Conservation (phyloP, 352 stramenopile genomes). For the Phytopythium ostracodes region DNA sequence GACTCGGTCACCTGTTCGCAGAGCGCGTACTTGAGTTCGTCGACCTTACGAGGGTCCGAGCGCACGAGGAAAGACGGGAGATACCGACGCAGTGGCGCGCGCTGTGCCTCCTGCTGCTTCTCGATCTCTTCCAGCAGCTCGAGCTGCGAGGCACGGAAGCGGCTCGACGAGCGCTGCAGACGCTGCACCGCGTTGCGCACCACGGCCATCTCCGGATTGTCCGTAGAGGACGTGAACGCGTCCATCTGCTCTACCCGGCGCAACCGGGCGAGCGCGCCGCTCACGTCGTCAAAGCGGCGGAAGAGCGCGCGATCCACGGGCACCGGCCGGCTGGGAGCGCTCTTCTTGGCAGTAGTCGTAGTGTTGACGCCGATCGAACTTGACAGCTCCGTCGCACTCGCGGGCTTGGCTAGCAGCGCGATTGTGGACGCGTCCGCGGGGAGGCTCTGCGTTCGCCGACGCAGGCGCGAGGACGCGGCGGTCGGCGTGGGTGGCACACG, state of each 20-base stretch:
- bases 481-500: not conserved
- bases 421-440: slow-evolving; percentile 9
- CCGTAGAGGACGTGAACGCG: slow-evolving; percentile 10
- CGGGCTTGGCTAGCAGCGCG: slow-evolving; percentile 3
- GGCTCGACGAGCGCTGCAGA: slow-evolving; percentile 34
- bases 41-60: slow-evolving; percentile 22
- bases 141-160: slow-evolving; percentile 47
- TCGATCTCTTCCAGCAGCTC: slow-evolving; percentile 67
- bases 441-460: slow-evolving; percentile 29
- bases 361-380: slow-evolving; percentile 1
- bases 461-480: slow-evolving; percentile 3
- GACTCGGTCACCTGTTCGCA: slow-evolving; percentile 51
- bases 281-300: slow-evolving; percentile 52
- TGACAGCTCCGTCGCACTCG: slow-evolving; percentile 5
- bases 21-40: slow-evolving; percentile 55
- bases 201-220: slow-evolving; percentile 28
- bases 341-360: not conserved
- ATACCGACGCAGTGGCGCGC: slow-evolving; percentile 46
- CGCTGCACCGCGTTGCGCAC: slow-evolving; percentile 38
- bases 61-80: slow-evolving; percentile 43
- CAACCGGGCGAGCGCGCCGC: slow-evolving; percentile 37
- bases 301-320: slow-evolving; percentile 57
- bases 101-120: slow-evolving; percentile 36
- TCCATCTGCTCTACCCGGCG: slow-evolving; percentile 31
- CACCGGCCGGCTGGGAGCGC: slow-evolving; percentile 7